Conservation (phyloP, 768 basidiomycete genomes). For the Lyophyllum semitale region DNA sequence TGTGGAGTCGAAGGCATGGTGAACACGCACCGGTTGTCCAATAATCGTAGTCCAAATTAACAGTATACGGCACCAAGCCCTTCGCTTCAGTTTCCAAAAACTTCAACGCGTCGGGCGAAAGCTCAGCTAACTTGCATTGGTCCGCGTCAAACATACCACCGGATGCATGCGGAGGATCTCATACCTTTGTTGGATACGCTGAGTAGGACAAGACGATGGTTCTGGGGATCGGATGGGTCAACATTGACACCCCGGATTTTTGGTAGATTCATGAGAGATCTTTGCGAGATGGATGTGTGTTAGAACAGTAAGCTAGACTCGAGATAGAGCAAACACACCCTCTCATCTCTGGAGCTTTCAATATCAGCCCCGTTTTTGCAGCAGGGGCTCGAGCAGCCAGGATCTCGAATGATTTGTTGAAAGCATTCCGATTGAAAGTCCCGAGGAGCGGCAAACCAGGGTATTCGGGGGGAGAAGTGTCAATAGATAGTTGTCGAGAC, state of each 20-base stretch:
- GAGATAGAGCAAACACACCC: conserved; percentile 44
- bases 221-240: conserved; percentile 49
- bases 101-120: conserved; percentile 54
- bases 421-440: conserved; percentile 60
- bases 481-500: conserved; percentile 35
- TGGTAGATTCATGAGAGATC: conserved; percentile 68
- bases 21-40: conserved; percentile 75
- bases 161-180: conserved; percentile 15
- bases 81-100: conserved; percentile 59
- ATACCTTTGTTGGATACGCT: conserved; percentile 62
- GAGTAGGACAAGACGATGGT: conserved; percentile 66
- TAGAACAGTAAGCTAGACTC: not conserved
- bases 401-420: conserved; percentile 65
- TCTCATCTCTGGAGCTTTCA: conserved; percentile 60
- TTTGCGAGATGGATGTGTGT: conserved; percentile 25
- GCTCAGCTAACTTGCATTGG: conserved; percentile 62
- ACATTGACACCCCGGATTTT: conserved; percentile 60
- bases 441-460: conserved; percentile 46
- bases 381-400: conserved; percentile 69
- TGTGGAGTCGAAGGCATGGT: not conserved
- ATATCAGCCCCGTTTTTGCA: conserved; percentile 50
- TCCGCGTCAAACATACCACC: conserved; percentile 17
- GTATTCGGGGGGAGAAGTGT: conserved; percentile 45
- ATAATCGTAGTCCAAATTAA: conserved; percentile 80
- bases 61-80: conserved; percentile 55